Conservation (phyloP, 1,139 yeast genomes). For the Yamadazyma dushanensis region DNA sequence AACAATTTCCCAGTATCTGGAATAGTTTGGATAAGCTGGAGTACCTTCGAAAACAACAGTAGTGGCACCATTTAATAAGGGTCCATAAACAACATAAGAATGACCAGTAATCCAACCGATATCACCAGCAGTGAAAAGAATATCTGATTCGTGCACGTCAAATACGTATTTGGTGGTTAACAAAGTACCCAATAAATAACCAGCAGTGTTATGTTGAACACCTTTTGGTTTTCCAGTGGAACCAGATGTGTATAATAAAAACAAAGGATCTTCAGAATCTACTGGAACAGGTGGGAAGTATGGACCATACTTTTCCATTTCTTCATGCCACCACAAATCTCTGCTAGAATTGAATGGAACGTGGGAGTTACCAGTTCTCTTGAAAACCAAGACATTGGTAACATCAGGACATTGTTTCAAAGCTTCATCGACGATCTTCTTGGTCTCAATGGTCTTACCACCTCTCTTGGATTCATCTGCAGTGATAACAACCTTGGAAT, state of each 20-base stretch:
- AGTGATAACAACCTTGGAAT: slow-evolving; percentile 86
- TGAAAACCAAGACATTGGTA: slow-evolving; percentile 78
- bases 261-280: slow-evolving; percentile 88
- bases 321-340: slow-evolving; percentile 94
- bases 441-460: slow-evolving; percentile 87
- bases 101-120: slow-evolving; percentile 99
- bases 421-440: slow-evolving; percentile 94
- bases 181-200: slow-evolving; percentile 92
- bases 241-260: slow-evolving; percentile 92
- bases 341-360: slow-evolving; percentile 77
- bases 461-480: slow-evolving; percentile 98
- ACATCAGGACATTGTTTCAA: slow-evolving; percentile 75
- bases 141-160: slow-evolving; percentile 86
- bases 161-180: slow-evolving; percentile 91
- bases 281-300: slow-evolving; percentile 88
- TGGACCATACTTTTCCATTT: slow-evolving; percentile 74
- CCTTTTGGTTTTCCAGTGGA: slow-evolving; percentile 99
- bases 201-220: slow-evolving; percentile 93
- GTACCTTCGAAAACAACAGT: slow-evolving; percentile 96
- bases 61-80: slow-evolving; percentile 84
- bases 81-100: slow-evolving; percentile 94
- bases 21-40: slow-evolving; percentile 95
- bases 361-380: slow-evolving; percentile 74
- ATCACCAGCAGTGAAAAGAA: slow-evolving; percentile 95
- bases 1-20: slow-evolving; percentile 96